phyloP scores from a whole-genome alignment of 2,329 filamentous ascomycete species.

The Reticulascus tulasneorum region DNA sequence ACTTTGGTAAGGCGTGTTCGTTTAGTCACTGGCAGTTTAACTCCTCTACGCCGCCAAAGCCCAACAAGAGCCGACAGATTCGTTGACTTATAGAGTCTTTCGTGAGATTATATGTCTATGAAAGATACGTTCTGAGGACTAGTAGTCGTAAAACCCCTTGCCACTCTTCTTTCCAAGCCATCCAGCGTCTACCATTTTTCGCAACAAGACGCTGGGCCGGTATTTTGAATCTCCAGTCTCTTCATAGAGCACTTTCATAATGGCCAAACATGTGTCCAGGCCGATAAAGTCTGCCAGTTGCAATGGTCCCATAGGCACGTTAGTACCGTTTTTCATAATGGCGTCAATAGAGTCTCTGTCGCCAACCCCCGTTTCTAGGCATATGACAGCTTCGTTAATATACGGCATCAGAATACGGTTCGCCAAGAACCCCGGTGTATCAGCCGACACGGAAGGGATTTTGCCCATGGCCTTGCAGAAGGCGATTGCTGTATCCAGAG shows the following conservation, averaged over 20 bases:
- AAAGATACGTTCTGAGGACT: too few species aligned
- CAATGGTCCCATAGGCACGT: slow-evolving; percentile 95
- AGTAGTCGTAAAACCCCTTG: slow-evolving; percentile 94
- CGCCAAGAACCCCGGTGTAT: slow-evolving; percentile 90
- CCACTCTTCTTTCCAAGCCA: slow-evolving; percentile 98
- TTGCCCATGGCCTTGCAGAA: slow-evolving; percentile 95
- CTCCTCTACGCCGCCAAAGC: too few species aligned
- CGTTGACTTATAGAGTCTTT: too few species aligned
- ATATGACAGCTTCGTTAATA: slow-evolving; percentile 97
- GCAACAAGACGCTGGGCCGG: slow-evolving; percentile 77
- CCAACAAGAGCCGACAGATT: too few species aligned
- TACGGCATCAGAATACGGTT: slow-evolving; percentile 99
- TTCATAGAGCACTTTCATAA: slow-evolving; percentile 90
- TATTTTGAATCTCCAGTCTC: slow-evolving; percentile 97
- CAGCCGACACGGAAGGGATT: slow-evolving; percentile 79
- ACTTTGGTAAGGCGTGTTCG: too few species aligned
- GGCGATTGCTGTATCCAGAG: slow-evolving; percentile 74
- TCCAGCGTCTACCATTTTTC: slow-evolving; percentile 96
- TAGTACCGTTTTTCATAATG: slow-evolving; percentile 99
- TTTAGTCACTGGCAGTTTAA: too few species aligned
- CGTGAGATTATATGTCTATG: too few species aligned
- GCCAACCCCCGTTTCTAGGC: slow-evolving; percentile 89
- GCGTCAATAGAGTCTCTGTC: slow-evolving; percentile 87
- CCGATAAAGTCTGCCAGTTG: slow-evolving; percentile 96
- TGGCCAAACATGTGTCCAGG: slow-evolving; percentile 89